These are phyloP conservation scores for Naumovozyma baii DNA, from an alignment of 805 yeast species.

Conservation along the genomic window DNA sequence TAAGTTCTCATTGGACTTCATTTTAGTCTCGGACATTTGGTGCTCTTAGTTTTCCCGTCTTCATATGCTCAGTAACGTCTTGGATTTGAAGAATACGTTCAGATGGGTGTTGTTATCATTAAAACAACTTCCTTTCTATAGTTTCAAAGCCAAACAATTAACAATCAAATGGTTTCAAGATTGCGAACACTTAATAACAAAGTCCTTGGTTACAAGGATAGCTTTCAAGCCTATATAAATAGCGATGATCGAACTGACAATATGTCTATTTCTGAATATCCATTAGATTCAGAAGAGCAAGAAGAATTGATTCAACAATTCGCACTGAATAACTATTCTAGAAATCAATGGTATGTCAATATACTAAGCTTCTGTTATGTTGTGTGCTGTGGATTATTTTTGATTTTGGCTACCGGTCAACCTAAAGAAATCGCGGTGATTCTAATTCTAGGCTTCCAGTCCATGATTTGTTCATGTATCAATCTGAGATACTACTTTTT, in stretches of 20 bases:
- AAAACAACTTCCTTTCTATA: too few relatives aligned
- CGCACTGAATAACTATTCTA: slow-evolving; percentile 14
- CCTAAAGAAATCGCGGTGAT: slow-evolving; percentile 4
- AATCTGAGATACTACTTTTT: slow-evolving; percentile 20
- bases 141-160: neutral
- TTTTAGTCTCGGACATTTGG: too few relatives aligned
- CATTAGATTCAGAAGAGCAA: slow-evolving; percentile 28
- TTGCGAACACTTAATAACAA: slow-evolving; percentile 14
- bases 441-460: slow-evolving; percentile 14
- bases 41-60: too few relatives aligned
- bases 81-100: too few relatives aligned
- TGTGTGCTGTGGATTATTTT: slow-evolving; percentile 17
- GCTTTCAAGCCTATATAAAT: slow-evolving; percentile 5
- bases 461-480: slow-evolving; percentile 21
- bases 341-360: slow-evolving; percentile 15
- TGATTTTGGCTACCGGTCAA: slow-evolving; percentile 14
- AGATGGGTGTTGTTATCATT: too few relatives aligned
- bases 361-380: slow-evolving; percentile 14
- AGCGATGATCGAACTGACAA: slow-evolving; percentile 5
- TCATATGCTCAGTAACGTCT: too few relatives aligned
- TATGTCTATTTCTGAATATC: slow-evolving; percentile 6
- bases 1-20: too few relatives aligned
- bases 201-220: slow-evolving; percentile 6
- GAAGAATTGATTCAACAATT: slow-evolving; percentile 23
- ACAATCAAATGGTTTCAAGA: slow-evolving; percentile 16